Base-by-base conservation (phyloP, 306 rosid genomes). In the Lathyrus tuberosus region DNA sequence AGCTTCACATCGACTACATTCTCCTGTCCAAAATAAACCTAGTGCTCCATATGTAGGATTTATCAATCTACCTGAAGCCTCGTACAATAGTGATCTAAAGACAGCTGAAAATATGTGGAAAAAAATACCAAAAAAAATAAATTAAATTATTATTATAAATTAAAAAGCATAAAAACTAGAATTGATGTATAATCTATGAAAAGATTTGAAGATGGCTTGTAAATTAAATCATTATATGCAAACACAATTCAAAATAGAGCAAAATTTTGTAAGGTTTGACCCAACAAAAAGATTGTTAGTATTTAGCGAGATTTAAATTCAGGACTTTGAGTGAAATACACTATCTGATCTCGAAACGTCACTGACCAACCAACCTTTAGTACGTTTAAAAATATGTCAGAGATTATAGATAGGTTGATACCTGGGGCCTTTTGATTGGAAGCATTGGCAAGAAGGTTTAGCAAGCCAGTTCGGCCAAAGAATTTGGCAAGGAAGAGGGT, bases 401-500 rank as follows among this genome's bases (percentile, higher is more conserved):
- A 1, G 8, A 10, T 6, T 33, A 33, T 33, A 22, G 8, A 5
- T 11, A 22, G 8, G 4, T 22, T 20, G 15, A 8, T 53, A 53
- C 91, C 87, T 37, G 86, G 80, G 49, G 84, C 82, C 59, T 67
- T 84, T 61, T 72, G 38, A 0, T 18, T 72, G 0, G 86, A 64
- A 8, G 85, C 86, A 4, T 88, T 88, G 17, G 69, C 47, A 49
- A 88, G 78, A 74, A 91, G 90, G 78, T 86, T 88, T 78, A 88
- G 75, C 31, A 91, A 84, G 35, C 86, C 97, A 0, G 89, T 81
- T 20, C 91, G 95, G 52, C 95, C 97, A 8, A 81, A 86, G 73
- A 84, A 91, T 33, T 91, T 91, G 82, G 95, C 92, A 31, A 88
- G 86, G 65, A 91, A 88, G 16, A 88, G 84, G 2, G 97, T 91